These are phyloP conservation scores for Filobasidium wieringae DNA, from an alignment of 768 basidiomycete genomes.

Conservation along the genomic window DNA sequence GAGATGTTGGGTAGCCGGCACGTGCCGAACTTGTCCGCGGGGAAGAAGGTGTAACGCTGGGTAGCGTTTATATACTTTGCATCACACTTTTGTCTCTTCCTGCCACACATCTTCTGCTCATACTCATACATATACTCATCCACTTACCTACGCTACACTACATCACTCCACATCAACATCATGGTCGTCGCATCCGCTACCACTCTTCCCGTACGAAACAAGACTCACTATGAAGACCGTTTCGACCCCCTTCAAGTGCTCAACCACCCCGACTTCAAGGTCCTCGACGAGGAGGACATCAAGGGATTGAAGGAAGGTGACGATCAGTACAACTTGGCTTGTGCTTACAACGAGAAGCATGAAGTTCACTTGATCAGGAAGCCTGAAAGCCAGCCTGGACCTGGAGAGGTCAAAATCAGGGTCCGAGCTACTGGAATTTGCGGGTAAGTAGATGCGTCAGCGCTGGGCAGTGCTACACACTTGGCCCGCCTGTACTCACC, in stretches of 20 bases:
- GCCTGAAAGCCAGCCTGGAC: constrained; percentile 30
- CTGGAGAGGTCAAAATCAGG: constrained; percentile 35
- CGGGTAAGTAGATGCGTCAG: constrained; percentile 26
- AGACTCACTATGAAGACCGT: background rate
- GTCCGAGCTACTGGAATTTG: constrained; percentile 41
- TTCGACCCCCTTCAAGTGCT: constrained; percentile 38
- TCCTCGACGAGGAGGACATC: constrained; percentile 24
- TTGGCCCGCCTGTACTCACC: too few species aligned
- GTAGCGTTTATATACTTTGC: too few species aligned
- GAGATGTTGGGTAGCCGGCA: too few species aligned
- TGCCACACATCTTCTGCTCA: too few species aligned
- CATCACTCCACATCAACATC: background rate
- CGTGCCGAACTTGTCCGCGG: too few species aligned
- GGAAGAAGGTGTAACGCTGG: too few species aligned
- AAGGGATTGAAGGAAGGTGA: constrained; percentile 16
- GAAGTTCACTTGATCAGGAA: constrained; percentile 39
- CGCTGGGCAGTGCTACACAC: too few species aligned
- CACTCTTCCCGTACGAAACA: background rate
- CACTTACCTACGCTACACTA: too few species aligned
- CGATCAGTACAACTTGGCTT: constrained; percentile 32
- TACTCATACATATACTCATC: too few species aligned
- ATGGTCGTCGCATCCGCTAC: constrained; percentile 1
- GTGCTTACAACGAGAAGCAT: constrained; percentile 35
- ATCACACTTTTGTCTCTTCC: too few species aligned
- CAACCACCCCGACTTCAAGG: constrained; percentile 34